Evolutionary conservation across 2,329 filamentous ascomycete genomes (phyloP).

Genomic region (Fusarium nanum): DNA sequence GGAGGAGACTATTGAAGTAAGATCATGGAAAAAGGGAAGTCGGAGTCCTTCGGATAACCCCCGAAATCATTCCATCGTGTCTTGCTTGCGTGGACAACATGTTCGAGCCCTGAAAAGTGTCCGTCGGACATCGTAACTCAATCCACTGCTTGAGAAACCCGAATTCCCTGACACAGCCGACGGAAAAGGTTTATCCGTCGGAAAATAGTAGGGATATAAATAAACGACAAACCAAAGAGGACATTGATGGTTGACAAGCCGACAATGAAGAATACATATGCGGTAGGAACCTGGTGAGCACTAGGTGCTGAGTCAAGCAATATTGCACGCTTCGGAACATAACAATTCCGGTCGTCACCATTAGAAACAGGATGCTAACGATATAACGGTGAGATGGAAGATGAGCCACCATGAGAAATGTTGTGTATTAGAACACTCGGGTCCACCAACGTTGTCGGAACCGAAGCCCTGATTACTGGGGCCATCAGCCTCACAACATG

Average conservation of each 20-base stretch:
- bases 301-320: slow-evolving; percentile 27
- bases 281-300: neutral
- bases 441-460: neutral
- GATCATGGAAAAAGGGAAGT: neutral
- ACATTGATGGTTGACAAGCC: neutral
- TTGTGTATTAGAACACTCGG: slow-evolving; percentile 10
- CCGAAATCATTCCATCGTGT: slow-evolving; percentile 12
- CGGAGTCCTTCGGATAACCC: too few species aligned
- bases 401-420: slow-evolving; percentile 13
- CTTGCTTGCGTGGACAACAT: slow-evolving; percentile 15
- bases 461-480: neutral
- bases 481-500: neutral
- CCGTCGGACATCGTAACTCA: neutral
- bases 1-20: fast-evolving
- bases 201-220: neutral
- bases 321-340: slow-evolving; percentile 10
- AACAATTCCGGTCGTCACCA: neutral
- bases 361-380: slow-evolving; percentile 10
- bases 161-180: too few species aligned
- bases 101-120: neutral
- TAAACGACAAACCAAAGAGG: neutral
- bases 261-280: slow-evolving; percentile 8
- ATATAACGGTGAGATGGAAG: slow-evolving; percentile 4
- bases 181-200: neutral
- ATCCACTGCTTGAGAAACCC: too few species aligned